A percentile compares a stretch with the other conserved stretches of the same genome.
These are phyloP conservation scores for Claviceps maximensis DNA, from an alignment of 2,329 filamentous ascomycete species.

Conservation along the genomic window DNA sequence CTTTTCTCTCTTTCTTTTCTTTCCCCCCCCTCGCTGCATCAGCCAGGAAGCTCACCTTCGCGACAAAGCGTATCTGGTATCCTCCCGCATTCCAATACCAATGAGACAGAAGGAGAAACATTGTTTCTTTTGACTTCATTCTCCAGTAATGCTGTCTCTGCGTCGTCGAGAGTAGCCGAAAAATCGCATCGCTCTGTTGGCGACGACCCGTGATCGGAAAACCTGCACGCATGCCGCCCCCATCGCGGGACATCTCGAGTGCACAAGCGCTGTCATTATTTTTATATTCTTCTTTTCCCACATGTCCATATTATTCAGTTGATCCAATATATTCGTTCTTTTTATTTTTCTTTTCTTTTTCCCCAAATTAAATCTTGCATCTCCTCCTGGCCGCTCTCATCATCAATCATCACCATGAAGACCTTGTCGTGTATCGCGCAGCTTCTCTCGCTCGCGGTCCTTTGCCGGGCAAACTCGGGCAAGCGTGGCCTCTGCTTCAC, in stretches of 20 bases:
- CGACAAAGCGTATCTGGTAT: not conserved
- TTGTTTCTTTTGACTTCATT: not conserved
- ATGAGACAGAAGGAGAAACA: not conserved
- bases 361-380: too few species aligned
- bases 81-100: not conserved
- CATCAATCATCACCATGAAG: not conserved
- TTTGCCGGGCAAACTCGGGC: constrained; percentile 18
- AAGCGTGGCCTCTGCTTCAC: constrained; percentile 67
- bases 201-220: too few species aligned
- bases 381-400: not conserved
- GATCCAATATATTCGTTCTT: too few species aligned
- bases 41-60: too few species aligned
- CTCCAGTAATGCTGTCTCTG: not conserved
- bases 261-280: too few species aligned
- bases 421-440: not conserved
- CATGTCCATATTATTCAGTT: too few species aligned
- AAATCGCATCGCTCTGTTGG: not conserved
- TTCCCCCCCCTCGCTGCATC: not conserved
- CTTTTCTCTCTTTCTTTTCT: not conserved
- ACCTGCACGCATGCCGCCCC: too few species aligned
- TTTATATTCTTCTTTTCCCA: too few species aligned
- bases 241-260: too few species aligned
- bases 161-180: not conserved
- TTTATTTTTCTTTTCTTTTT: not conserved
- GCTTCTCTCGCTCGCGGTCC: constrained; percentile 10